These are phyloP conservation scores for Melocanna baccifera DNA, from an alignment of 176 grass and related monocot species.

Conservation along the genomic window DNA sequence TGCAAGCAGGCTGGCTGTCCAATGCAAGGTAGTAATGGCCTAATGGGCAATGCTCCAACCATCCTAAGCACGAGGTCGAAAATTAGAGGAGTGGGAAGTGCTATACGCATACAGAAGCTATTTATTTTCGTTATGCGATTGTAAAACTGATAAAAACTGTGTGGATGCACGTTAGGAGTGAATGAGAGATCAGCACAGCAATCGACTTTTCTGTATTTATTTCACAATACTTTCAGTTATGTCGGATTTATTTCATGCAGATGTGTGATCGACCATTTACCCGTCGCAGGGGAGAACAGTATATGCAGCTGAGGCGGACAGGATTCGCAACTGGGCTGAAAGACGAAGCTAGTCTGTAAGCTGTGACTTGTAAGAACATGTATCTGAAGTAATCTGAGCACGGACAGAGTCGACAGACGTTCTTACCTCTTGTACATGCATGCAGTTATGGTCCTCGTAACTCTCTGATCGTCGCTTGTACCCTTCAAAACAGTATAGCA, in stretches of 20 bases:
- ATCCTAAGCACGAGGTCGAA: not conserved
- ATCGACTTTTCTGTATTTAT: not conserved
- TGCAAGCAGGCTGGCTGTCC: not conserved
- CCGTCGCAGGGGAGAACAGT: constrained; percentile 76
- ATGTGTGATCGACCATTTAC: not conserved
- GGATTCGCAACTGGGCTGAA: constrained; percentile 97
- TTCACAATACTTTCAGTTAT: not conserved
- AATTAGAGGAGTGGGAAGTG: not conserved
- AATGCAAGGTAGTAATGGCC: not conserved
- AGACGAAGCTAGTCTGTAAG: constrained; percentile 40
- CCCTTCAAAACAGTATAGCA: not conserved
- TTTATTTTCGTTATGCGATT: not conserved
- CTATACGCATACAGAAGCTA: not conserved
- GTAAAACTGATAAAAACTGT: not conserved
- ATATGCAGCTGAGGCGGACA: constrained; percentile 88
- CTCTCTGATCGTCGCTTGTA: not conserved
- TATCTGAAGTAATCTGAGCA: constrained; percentile 5
- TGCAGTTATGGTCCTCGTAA: not conserved
- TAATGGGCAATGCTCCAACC: not conserved
- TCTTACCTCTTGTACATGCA: constrained; percentile 25
- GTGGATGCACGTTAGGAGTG: not conserved
- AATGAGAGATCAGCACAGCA: not conserved
- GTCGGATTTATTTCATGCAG: not conserved
- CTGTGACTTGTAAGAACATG: constrained; percentile 22
- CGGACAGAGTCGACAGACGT: not conserved